Evolutionary conservation across 1,284 basidiomycete genomes (phyloP), one percentile per base, ranked within the genome.

Genomic region (Calocybe gambosa): DNA sequence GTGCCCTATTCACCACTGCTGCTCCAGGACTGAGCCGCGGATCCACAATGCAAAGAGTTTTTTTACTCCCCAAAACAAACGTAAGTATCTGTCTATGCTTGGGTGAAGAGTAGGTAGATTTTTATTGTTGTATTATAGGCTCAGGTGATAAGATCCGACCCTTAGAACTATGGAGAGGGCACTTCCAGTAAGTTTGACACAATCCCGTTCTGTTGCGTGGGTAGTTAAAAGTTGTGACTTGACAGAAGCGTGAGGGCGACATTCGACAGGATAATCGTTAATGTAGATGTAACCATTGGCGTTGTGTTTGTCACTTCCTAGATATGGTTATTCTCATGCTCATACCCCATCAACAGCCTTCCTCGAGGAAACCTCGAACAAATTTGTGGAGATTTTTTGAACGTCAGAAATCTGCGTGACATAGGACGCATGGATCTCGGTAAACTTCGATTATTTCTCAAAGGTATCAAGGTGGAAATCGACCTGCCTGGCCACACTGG

Each of bases 211-310:
- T 18, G n/a, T 4, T 7, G 21, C 21, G 21, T 7, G 7, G 21
- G 7, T 23, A 23, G 15, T 5, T 15, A 5, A 34, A 34, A 7
- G 13, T 12, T 34, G 15, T 34, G 13, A 31, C 42, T 12, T 20
- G 44, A n/a, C 41, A 70, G 69, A 56, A 69, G 66, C 18, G 66
- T 71, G 9, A 60, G 71, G 13, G 65, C 67, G 0, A 62, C 66
- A 0, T 55, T 65, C 5, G 59, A 60, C 15, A 51, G 58, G 16
- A 55, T 73, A 25, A 49, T 71, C 7, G 56, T 72, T 45, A 72
- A 71, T 40, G 62, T 72, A 12, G 69, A 73, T 45, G 61, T 66
- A 3, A 64, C 66, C 1, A 61, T 67, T 13, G 70, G 69, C 25
- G 61, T 66, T 4, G 56, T 72, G 67, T 68, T 52, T 41, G 62